These are phyloP conservation scores for Fusarium equiseti DNA, from an alignment of 2,329 filamentous ascomycete species.

Conservation along the genomic window DNA sequence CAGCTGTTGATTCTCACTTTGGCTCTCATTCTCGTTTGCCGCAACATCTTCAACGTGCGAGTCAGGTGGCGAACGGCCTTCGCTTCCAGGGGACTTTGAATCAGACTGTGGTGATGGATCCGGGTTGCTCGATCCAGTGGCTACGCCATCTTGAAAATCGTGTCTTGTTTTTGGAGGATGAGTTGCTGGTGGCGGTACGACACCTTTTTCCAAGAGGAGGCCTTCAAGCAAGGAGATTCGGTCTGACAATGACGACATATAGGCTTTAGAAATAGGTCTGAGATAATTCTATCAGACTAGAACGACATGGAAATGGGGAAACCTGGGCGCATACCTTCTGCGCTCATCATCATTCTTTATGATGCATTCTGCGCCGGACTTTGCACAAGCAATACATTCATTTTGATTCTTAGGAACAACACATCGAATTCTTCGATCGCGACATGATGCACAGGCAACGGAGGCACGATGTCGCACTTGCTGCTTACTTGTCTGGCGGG, in stretches of 20 bases:
- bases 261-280: conserved; percentile 69
- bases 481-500: conserved; percentile 50
- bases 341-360: conserved; percentile 70
- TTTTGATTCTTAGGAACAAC: conserved; percentile 65
- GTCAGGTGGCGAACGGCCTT: conserved; percentile 50
- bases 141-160: conserved; percentile 49
- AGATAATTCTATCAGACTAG: conserved; percentile 3
- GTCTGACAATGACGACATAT: conserved; percentile 68
- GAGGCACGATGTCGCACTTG: conserved; percentile 62
- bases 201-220: conserved; percentile 63
- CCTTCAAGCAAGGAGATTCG: conserved; percentile 64
- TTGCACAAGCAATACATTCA: conserved; percentile 65
- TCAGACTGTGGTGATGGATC: conserved; percentile 22
- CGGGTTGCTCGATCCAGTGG: neutral
- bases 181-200: conserved; percentile 61
- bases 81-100: conserved; percentile 32
- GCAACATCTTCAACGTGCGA: conserved; percentile 51
- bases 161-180: conserved; percentile 66
- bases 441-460: conserved; percentile 67
- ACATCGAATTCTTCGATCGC: conserved; percentile 61
- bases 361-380: conserved; percentile 63
- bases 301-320: neutral
- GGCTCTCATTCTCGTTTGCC: conserved; percentile 45
- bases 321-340: conserved; percentile 56
- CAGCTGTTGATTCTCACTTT: conserved; percentile 32